A percentile compares a stretch with the other conserved stretches of the same genome.
Conservation (phyloP, 2,329 filamentous ascomycete genomes). For the Aspergillus sp. region DNA sequence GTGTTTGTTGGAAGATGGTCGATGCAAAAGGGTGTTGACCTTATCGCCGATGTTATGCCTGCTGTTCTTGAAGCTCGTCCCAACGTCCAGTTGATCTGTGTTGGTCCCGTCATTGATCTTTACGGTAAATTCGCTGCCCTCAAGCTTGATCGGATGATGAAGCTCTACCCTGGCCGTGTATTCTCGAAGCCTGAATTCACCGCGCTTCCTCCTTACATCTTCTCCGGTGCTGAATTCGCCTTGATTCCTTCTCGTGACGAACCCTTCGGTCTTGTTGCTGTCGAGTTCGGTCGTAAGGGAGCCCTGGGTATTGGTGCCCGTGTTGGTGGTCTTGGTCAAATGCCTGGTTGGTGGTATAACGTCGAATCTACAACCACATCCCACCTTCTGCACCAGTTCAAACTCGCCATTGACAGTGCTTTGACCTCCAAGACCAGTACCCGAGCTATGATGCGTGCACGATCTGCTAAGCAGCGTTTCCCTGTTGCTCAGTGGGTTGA, state of each 20-base stretch:
- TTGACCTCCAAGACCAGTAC: constrained; percentile 53
- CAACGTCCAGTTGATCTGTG: constrained; percentile 57
- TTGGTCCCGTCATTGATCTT: constrained; percentile 63
- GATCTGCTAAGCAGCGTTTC: constrained; percentile 62
- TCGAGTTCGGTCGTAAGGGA: constrained; percentile 65
- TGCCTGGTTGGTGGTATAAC: constrained; percentile 69
- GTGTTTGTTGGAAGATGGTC: constrained; percentile 68
- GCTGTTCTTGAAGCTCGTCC: constrained; percentile 56
- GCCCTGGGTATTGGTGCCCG: constrained; percentile 62
- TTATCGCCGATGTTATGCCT: constrained; percentile 65
- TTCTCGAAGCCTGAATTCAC: constrained; percentile 67
- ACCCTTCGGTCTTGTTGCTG: constrained; percentile 64
- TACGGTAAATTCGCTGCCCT: constrained; percentile 65
- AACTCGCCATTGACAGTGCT: constrained; percentile 58
- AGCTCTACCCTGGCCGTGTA: constrained; percentile 60
- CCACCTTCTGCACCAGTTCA: constrained; percentile 62
- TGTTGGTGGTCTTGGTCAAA: constrained; percentile 64
- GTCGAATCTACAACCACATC: constrained; percentile 61
- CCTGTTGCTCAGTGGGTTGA: constrained; percentile 64
- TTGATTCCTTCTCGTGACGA: constrained; percentile 66
- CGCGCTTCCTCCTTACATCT: constrained; percentile 61
- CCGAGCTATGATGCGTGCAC: constrained; percentile 59
- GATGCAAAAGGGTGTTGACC: constrained; percentile 64
- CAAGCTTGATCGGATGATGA: constrained; percentile 61
- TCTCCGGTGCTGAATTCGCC: constrained; percentile 64